These are phyloP conservation scores for Xanthoparmelia taractica DNA, from an alignment of 495 filamentous ascomycete species.

Conservation along the genomic window DNA sequence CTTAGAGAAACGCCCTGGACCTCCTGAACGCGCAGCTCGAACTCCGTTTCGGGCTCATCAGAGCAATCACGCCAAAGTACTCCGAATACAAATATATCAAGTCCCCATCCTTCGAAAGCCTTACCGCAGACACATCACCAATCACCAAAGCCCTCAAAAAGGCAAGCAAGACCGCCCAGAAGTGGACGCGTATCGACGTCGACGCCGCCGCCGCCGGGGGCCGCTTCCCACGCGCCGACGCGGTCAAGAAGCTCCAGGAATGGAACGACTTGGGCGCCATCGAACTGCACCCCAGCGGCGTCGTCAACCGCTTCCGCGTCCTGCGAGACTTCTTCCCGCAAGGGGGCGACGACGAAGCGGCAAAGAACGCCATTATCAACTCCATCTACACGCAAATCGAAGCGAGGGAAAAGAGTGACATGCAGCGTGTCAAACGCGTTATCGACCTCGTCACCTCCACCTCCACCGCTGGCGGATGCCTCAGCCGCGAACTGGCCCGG, in stretches of 20 bases:
- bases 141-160: slow-evolving; percentile 34
- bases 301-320: slow-evolving; percentile 44
- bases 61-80: slow-evolving; percentile 50
- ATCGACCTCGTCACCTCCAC: slow-evolving; percentile 43
- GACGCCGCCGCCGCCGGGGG: slow-evolving; percentile 25
- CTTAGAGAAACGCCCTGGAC: slow-evolving; percentile 31
- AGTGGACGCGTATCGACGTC: slow-evolving; percentile 40
- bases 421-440: slow-evolving; percentile 41
- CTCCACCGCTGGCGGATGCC: slow-evolving; percentile 28
- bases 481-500: slow-evolving; percentile 35
- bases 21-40: slow-evolving; percentile 48
- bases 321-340: slow-evolving; percentile 39
- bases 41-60: slow-evolving; percentile 45
- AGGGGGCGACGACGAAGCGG: slow-evolving; percentile 27
- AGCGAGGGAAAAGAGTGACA: slow-evolving; percentile 40
- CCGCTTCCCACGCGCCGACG: slow-evolving; percentile 32
- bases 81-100: slow-evolving; percentile 42
- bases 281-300: slow-evolving; percentile 40
- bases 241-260: slow-evolving; percentile 44
- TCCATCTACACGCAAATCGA: slow-evolving; percentile 43
- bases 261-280: slow-evolving; percentile 39
- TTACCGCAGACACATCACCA: slow-evolving; percentile 27
- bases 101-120: slow-evolving; percentile 23
- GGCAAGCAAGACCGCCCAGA: slow-evolving; percentile 28
- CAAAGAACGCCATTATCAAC: slow-evolving; percentile 35